Conservation (phyloP, 1,284 basidiomycete species). For the Ceratobasidium sp. region DNA sequence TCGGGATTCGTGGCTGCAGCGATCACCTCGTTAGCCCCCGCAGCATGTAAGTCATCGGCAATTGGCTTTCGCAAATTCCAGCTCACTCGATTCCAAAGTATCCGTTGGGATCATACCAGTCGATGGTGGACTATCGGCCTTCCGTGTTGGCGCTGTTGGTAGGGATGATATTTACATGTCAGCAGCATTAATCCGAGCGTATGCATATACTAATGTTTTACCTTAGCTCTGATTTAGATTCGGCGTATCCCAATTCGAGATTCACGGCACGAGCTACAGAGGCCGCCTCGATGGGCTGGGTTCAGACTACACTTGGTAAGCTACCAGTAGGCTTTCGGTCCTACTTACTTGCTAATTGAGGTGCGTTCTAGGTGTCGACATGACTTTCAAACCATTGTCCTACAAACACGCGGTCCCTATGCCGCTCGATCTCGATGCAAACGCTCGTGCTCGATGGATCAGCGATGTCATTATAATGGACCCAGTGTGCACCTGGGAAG, state of each 20-base stretch:
- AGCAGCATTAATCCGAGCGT: background rate
- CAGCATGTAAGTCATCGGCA: conserved; percentile 22
- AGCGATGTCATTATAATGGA: conserved; percentile 41
- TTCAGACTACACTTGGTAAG: conserved; percentile 32
- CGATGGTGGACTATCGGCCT: conserved; percentile 18
- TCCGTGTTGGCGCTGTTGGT: conserved; percentile 30
- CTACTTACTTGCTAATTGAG: too few species aligned
- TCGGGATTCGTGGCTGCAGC: conserved; percentile 5
- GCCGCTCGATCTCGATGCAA: conserved; percentile 19
- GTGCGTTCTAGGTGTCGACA: conserved; percentile 20
- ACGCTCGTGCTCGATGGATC: conserved; percentile 11
- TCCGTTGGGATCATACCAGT: conserved; percentile 34
- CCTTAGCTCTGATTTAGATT: background rate
- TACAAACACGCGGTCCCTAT: conserved; percentile 30
- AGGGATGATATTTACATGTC: conserved; percentile 20
- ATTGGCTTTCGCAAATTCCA: background rate
- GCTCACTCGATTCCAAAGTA: background rate
- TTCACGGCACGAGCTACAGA: conserved; percentile 15
- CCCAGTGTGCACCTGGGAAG: conserved; percentile 34
- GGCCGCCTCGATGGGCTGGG: conserved; percentile 41
- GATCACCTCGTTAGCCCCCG: conserved; percentile 33
- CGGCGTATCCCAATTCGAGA: background rate
- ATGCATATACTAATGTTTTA: background rate
- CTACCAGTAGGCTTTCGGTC: too few species aligned
- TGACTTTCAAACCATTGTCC: conserved; percentile 25